These are phyloP conservation scores for Verticillium dahliae DNA, from an alignment of 2,329 filamentous ascomycete species.

Conservation along the genomic window DNA sequence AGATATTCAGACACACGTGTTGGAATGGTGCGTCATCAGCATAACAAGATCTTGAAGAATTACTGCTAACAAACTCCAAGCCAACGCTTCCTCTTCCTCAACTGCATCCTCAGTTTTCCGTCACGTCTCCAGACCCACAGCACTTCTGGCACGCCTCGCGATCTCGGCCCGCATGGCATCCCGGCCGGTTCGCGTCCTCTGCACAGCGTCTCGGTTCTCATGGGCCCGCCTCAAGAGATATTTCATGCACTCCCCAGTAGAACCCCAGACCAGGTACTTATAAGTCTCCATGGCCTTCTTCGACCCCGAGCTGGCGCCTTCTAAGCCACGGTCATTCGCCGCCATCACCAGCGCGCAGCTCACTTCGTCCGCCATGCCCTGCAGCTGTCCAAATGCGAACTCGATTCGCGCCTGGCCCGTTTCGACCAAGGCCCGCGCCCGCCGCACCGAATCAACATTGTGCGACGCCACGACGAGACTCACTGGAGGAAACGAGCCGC, in stretches of 20 bases:
- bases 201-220: slow-evolving; percentile 67
- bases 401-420: slow-evolving; percentile 31
- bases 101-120: neutral
- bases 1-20: too few relatives aligned
- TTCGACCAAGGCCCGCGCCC: slow-evolving; percentile 45
- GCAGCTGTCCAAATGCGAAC: slow-evolving; percentile 26
- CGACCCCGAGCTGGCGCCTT: neutral
- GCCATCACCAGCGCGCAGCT: slow-evolving; percentile 51
- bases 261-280: slow-evolving; percentile 66
- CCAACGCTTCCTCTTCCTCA: neutral
- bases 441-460: slow-evolving; percentile 66
- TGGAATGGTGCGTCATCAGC: too few relatives aligned
- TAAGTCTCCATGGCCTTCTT: slow-evolving; percentile 34
- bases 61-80: neutral
- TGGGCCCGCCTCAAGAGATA: slow-evolving; percentile 58
- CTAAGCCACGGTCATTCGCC: slow-evolving; percentile 5
- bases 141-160: slow-evolving; percentile 42
- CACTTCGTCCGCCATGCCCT: slow-evolving; percentile 87
- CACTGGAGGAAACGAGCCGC: slow-evolving; percentile 46
- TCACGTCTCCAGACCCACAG: slow-evolving; percentile 27
- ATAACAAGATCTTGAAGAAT: neutral
- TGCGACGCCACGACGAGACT: slow-evolving; percentile 74
- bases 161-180: slow-evolving; percentile 59
- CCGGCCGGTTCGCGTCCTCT: slow-evolving; percentile 54
- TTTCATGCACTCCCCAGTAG: slow-evolving; percentile 76